These are phyloP conservation scores for Ustilago lituana DNA, from an alignment of 1,284 basidiomycete genomes.

Conservation along the genomic window DNA sequence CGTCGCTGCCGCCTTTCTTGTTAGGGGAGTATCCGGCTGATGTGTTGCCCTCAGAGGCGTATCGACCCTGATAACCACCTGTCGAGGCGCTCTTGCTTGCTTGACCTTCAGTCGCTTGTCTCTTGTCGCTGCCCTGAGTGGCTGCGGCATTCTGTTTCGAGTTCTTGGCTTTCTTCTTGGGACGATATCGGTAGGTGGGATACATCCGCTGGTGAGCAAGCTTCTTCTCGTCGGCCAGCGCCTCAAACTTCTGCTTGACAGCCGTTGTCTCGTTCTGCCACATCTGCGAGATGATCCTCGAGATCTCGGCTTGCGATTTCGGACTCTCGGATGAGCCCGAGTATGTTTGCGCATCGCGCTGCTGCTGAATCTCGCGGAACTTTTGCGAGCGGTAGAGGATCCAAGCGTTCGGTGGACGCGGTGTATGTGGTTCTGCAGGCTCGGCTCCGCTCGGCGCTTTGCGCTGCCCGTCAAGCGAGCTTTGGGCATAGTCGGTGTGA, in stretches of 20 bases:
- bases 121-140: neutral
- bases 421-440: constrained; percentile 69
- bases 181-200: constrained; percentile 44
- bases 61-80: constrained; percentile 12
- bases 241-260: constrained; percentile 75
- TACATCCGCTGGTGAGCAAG: constrained; percentile 68
- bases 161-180: constrained; percentile 35
- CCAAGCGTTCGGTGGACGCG: constrained; percentile 87
- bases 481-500: constrained; percentile 4
- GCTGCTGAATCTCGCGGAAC: constrained; percentile 69
- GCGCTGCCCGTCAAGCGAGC: constrained; percentile 8
- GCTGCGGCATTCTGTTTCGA: constrained; percentile 11
- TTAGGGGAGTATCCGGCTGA: constrained; percentile 8
- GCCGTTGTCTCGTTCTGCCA: constrained; percentile 75
- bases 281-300: constrained; percentile 75
- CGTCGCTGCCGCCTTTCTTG: constrained; percentile 8
- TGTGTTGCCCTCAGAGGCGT: constrained; percentile 5
- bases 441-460: constrained; percentile 2
- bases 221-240: constrained; percentile 76
- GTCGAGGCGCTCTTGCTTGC: constrained; percentile 6
- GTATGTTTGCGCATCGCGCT: constrained; percentile 66
- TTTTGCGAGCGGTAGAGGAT: constrained; percentile 85
- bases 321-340: constrained; percentile 67
- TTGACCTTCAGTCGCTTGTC: neutral
- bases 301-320: constrained; percentile 78